Percentiles rank a stretch among this genome's conserved stretches.
These are phyloP conservation scores for Aureoboletus auriporus DNA, from an alignment of 768 basidiomycete species.

Conservation along the genomic window DNA sequence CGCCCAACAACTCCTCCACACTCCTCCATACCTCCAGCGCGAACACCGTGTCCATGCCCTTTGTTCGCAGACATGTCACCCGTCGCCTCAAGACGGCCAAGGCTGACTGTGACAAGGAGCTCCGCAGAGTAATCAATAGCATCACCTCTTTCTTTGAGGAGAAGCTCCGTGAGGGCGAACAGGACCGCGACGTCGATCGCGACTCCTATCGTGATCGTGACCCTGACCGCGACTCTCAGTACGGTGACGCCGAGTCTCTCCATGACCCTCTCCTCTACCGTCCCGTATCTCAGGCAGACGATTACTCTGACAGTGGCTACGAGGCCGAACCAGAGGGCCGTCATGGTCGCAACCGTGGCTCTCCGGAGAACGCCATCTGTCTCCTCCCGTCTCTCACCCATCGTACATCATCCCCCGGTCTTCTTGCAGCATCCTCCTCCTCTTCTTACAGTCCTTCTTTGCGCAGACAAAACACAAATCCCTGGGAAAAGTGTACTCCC, in stretches of 20 bases:
- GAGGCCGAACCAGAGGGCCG: constrained; percentile 63
- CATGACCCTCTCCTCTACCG: constrained; percentile 59
- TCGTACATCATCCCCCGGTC: constrained; percentile 50
- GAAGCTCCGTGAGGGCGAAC: constrained; percentile 73
- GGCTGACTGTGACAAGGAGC: constrained; percentile 94
- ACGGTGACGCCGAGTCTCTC: constrained; percentile 50
- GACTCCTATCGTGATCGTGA: constrained; percentile 48
- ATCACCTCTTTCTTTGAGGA: constrained; percentile 96
- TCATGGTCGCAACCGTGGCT: constrained; percentile 77
- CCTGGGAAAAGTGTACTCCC: constrained; percentile 54
- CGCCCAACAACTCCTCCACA: background rate
- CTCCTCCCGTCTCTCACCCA: constrained; percentile 45
- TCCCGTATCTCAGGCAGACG: constrained; percentile 58
- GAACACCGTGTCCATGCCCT: constrained; percentile 87
- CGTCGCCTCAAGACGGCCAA: constrained; percentile 92
- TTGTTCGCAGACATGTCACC: constrained; percentile 89
- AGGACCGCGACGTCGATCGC: constrained; percentile 58
- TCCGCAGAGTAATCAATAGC: constrained; percentile 88
- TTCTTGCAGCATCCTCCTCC: constrained; percentile 62
- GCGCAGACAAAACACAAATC: constrained; percentile 60
- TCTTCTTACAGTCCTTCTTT: constrained; percentile 61
- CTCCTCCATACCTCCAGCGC: constrained; percentile 45
- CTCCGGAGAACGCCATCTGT: constrained; percentile 40
- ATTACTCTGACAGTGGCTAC: constrained; percentile 80
- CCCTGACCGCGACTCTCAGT: constrained; percentile 55